These are phyloP conservation scores for Scedosporium aurantiacum DNA, from an alignment of 2,329 filamentous ascomycete genomes.

Conservation along the genomic window DNA sequence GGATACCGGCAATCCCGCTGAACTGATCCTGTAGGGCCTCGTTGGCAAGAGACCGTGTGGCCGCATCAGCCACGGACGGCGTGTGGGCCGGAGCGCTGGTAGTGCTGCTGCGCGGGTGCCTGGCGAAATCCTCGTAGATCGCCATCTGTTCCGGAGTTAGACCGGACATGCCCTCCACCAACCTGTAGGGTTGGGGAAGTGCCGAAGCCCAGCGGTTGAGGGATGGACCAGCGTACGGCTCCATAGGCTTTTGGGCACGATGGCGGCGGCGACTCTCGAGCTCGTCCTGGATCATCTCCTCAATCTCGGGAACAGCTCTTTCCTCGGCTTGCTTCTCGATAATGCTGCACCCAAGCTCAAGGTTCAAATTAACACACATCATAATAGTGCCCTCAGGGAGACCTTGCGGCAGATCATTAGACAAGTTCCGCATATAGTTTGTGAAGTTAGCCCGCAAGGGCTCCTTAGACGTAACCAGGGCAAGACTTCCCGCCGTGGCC, in stretches of 20 bases:
- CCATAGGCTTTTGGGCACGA: slow-evolving; percentile 62
- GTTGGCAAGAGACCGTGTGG: slow-evolving; percentile 50
- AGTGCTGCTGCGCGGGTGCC: slow-evolving; percentile 60
- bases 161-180: slow-evolving; percentile 57
- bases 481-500: slow-evolving; percentile 83
- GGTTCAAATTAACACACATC: slow-evolving; percentile 97
- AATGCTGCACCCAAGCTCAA: slow-evolving; percentile 84
- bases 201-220: slow-evolving; percentile 88
- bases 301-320: slow-evolving; percentile 85
- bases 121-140: slow-evolving; percentile 92
- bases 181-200: slow-evolving; percentile 86
- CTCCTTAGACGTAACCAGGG: slow-evolving; percentile 96
- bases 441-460: slow-evolving; percentile 92
- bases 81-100: slow-evolving; percentile 43
- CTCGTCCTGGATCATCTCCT: slow-evolving; percentile 78
- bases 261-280: slow-evolving; percentile 69
- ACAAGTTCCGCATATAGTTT: slow-evolving; percentile 78
- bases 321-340: slow-evolving; percentile 95
- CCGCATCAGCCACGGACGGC: slow-evolving; percentile 44
- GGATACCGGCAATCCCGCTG: slow-evolving; percentile 41
- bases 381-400: slow-evolving; percentile 90
- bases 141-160: slow-evolving; percentile 86
- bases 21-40: slow-evolving; percentile 55
- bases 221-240: slow-evolving; percentile 71
- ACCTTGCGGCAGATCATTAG: slow-evolving; percentile 60